Evolutionary conservation across 371 early-diverging fungal species (phyloP), one percentile per base, ranked within the genome.

Genomic region (Mucor indicus): DNA sequence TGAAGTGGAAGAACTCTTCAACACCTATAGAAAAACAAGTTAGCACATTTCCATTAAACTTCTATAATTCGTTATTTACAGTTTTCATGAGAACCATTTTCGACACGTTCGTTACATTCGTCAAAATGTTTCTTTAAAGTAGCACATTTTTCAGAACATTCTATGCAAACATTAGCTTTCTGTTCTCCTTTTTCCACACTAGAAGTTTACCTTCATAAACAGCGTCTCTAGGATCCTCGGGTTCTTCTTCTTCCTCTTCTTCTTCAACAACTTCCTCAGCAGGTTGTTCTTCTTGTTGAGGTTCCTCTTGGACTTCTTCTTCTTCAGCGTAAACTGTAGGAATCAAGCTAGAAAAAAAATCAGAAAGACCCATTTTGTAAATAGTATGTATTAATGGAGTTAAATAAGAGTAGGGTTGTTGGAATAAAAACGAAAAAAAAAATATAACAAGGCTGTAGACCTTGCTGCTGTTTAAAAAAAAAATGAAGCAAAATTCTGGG

Each of bases 1-100:
- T 71, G 39, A 72, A 69, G 65, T 79, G 79, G 62, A 79, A 79
- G 62, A 79, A 75, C 48, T 79, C 79, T 48, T 79, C 79, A 53
- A 79, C 68, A 67, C 77, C 77, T 76, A 58, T 40, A 40, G 19
- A 38, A 32, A 22, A 21, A 22, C n/a, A 25, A 29, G 30, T 29
- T 12, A 29, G 8, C 30, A 29, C 30, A 29, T 8, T 12, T 29
- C 6, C 30, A 8, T 11, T n/a, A 8, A 7, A 7, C 1, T 27
- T 3, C 22, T 5, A 8, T 20, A 16, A 9, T 25, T 1, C 7
- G 23, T 3, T 8, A 53, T 64, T 44, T 75, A 75, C 75, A 75
- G 67, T 75, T 71, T 45, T 75, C 75, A 22, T 55, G 49, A 31
- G 79, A 75, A 40, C 79, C 79, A 42, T 75, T 69, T 42, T 75